phyloP scores from a whole-genome alignment of 2,329 filamentous ascomycete genomes.

The Talaromyces sp. region DNA sequence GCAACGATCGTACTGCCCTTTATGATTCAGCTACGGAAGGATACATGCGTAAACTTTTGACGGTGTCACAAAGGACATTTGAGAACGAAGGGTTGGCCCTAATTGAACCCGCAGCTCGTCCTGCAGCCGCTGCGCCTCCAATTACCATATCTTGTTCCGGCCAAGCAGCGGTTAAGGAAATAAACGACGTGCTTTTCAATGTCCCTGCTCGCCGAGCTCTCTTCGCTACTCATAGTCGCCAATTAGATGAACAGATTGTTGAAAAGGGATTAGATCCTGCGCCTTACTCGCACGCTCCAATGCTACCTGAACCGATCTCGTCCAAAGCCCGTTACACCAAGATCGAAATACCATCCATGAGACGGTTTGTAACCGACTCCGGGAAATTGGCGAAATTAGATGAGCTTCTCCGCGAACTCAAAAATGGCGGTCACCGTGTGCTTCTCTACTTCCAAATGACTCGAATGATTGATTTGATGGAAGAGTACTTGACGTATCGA shows the following conservation, averaged over 20 bases:
- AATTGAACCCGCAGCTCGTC: slow-evolving; percentile 74
- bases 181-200: slow-evolving; percentile 72
- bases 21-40: slow-evolving; percentile 68
- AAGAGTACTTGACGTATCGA: slow-evolving; percentile 96
- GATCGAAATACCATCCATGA: slow-evolving; percentile 92
- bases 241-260: slow-evolving; percentile 69
- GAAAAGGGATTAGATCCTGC: slow-evolving; percentile 61
- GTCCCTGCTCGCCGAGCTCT: slow-evolving; percentile 66
- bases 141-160: slow-evolving; percentile 74
- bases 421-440: slow-evolving; percentile 87
- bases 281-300: slow-evolving; percentile 55
- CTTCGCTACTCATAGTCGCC: slow-evolving; percentile 57
- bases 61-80: slow-evolving; percentile 64
- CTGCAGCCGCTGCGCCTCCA: slow-evolving; percentile 77
- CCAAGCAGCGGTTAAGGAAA: slow-evolving; percentile 58
- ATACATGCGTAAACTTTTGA: slow-evolving; percentile 69
- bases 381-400: slow-evolving; percentile 93
- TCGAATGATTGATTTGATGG: slow-evolving; percentile 98
- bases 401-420: slow-evolving; percentile 78
- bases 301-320: slow-evolving; percentile 74
- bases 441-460: slow-evolving; percentile 99
- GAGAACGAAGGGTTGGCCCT: slow-evolving; percentile 65
- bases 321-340: slow-evolving; percentile 81
- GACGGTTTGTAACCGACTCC: slow-evolving; percentile 93
- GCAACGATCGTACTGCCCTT: slow-evolving; percentile 61